Percentiles rank a stretch among this genome's conserved stretches.
These are phyloP conservation scores for Sporothrix pseudoabietina DNA, from an alignment of 2,329 filamentous ascomycete species.

Conservation along the genomic window DNA sequence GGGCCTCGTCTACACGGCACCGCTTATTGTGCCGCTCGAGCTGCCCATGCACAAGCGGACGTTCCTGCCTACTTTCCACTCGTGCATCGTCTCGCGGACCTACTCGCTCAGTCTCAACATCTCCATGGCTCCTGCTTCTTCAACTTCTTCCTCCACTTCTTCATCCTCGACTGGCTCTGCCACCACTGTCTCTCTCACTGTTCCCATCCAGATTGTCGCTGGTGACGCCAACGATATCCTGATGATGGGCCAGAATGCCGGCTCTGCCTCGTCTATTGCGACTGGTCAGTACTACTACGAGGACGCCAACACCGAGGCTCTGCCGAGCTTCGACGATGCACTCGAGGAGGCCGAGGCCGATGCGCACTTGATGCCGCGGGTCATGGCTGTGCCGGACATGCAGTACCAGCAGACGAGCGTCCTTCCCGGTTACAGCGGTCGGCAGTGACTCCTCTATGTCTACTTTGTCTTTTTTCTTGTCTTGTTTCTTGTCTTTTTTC, in stretches of 20 bases:
- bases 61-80: slow-evolving; percentile 61
- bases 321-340: slow-evolving; percentile 55
- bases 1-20: slow-evolving; percentile 46
- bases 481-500: not conserved
- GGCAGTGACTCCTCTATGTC: not conserved
- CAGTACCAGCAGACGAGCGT: slow-evolving; percentile 36
- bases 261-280: not conserved
- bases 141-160: slow-evolving; percentile 44
- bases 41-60: slow-evolving; percentile 52
- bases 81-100: slow-evolving; percentile 58
- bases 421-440: slow-evolving; percentile 38
- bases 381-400: slow-evolving; percentile 43
- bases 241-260: not conserved
- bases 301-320: slow-evolving; percentile 38
- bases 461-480: not conserved
- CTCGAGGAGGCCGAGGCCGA: slow-evolving; percentile 52
- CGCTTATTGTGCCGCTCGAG: slow-evolving; percentile 52
- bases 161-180: not conserved
- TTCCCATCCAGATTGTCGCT: slow-evolving; percentile 32
- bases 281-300: not conserved
- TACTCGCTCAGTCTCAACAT: slow-evolving; percentile 55
- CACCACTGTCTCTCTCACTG: slow-evolving; percentile 26
- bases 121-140: slow-evolving; percentile 42
- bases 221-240: slow-evolving; percentile 6
- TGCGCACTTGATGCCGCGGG: slow-evolving; percentile 47